phyloP scores from a whole-genome alignment of 2,329 filamentous ascomycete genomes.

The Knufia petricola region DNA sequence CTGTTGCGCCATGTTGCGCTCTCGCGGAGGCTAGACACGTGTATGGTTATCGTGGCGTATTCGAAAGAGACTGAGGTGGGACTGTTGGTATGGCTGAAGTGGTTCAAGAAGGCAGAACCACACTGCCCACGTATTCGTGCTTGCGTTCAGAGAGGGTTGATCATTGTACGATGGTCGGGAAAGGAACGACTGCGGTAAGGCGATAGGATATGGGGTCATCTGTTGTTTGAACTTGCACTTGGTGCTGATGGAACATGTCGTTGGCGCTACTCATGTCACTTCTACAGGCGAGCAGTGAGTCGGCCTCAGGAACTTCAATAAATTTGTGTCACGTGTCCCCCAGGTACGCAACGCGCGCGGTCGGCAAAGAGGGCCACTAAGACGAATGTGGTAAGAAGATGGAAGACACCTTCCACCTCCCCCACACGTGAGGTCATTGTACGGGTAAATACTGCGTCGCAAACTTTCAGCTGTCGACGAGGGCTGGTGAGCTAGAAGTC shows the following conservation, averaged over 20 bases:
- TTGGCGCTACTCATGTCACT: neutral
- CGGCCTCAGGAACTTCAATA: neutral
- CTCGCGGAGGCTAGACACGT: neutral
- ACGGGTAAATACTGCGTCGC: too few relatives aligned
- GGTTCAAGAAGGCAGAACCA: neutral
- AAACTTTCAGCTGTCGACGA: too few relatives aligned
- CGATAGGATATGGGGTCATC: neutral
- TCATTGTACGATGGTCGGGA: neutral
- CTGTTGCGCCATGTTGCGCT: conserved; percentile 3
- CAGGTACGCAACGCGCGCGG: too few relatives aligned
- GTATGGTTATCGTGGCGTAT: too few relatives aligned
- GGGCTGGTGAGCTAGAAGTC: too few relatives aligned
- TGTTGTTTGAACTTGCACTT: neutral
- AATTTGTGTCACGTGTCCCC: neutral
- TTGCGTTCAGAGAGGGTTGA: neutral
- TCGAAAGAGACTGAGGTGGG: neutral
- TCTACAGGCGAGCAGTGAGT: neutral
- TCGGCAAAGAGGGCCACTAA: too few relatives aligned
- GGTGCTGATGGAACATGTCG: too few relatives aligned
- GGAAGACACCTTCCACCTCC: too few relatives aligned
- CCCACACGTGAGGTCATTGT: conserved; percentile 2
- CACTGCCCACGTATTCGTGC: neutral
- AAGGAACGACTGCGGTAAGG: conserved; percentile 8
- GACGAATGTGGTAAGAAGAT: too few relatives aligned
- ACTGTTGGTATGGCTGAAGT: neutral